Conservation (phyloP, 2,329 filamentous ascomycete genomes). For the Pseudogymnoascus verrucosus region DNA sequence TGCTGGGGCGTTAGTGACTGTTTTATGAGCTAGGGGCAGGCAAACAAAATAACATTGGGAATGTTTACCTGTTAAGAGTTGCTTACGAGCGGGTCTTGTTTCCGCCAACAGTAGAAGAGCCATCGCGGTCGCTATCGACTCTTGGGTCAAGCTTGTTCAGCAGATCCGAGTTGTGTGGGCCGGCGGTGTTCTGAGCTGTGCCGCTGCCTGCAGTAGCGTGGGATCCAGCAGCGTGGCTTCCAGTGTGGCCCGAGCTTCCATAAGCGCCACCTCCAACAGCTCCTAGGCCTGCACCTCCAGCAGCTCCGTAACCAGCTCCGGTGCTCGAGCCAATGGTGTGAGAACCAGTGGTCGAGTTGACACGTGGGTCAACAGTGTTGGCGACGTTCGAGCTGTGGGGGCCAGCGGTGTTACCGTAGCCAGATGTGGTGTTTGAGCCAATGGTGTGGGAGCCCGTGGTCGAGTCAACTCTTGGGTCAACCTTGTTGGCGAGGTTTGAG, state of each 20-base stretch:
- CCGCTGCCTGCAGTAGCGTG: slow-evolving; percentile 26
- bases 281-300: slow-evolving; percentile 10
- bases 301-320: slow-evolving; percentile 12
- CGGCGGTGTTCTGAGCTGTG: slow-evolving; percentile 37
- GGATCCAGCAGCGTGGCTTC: slow-evolving; percentile 10
- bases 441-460: slow-evolving; percentile 8
- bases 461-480: slow-evolving; percentile 32
- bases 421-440: slow-evolving; percentile 3
- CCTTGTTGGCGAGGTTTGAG: slow-evolving; percentile 32
- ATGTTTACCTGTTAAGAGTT: slow-evolving; percentile 3
- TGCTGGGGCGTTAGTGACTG: background rate
- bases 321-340: slow-evolving; percentile 15
- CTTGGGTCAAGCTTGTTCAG: slow-evolving; percentile 46
- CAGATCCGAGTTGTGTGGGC: slow-evolving; percentile 45
- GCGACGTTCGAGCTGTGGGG: slow-evolving; percentile 21
- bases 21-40: background rate
- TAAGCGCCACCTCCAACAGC: slow-evolving; percentile 11
- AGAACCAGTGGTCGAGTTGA: slow-evolving; percentile 41
- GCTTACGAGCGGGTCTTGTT: slow-evolving; percentile 39
- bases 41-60: slow-evolving; percentile 12
- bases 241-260: slow-evolving; percentile 5
- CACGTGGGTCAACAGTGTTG: slow-evolving; percentile 45
- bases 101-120: slow-evolving; percentile 45
- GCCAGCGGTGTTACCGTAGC: slow-evolving; percentile 7
- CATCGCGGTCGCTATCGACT: slow-evolving; percentile 39